Evolutionary conservation across 2,329 filamentous ascomycete genomes (phyloP), one percentile per base, ranked within the genome.

Genomic region (Fusarium sp.): DNA sequence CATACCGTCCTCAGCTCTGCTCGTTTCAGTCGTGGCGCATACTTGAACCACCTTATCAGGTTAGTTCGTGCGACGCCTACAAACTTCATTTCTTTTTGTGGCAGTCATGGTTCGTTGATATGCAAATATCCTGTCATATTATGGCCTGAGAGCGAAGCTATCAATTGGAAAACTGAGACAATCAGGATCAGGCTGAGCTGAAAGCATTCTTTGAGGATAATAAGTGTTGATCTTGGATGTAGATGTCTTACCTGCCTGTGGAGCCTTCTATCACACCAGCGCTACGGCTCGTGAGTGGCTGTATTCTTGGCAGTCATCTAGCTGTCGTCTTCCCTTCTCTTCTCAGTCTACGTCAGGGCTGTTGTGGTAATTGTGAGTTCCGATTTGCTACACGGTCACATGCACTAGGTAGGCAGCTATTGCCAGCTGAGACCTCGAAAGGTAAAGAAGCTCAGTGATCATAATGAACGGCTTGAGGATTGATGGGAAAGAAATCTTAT

Each of bases 381-480:
- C 7, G 11, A 14, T 23, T 15, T 49, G 11, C 4, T 23, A 3
- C 11, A 7, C 4, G 11, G 16, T 49, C 9, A 1, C 16, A 23
- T 5, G 11, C 7, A 1, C 8, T 1, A 0, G 5, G n/a, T 1
- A 0, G 5, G n/a, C 10, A 10, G 21, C 10, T 10, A 4, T 33
- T 19, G 29, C 46, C 3, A n/a, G 10, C 15, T 31, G 4, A 15
- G 15, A 9, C 7, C 4, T 0, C 4, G 3, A 10, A n/a, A 12
- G 14, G 5, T 23, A 3, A 18, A 14, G 15, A 49, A 49, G 21
- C 3, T 19, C 3, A 8, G 5, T 3, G 10, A 31, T 7, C 18
- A 7, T 3, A 12, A 7, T 29, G 9, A 16, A 29, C 14, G 6
- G 25, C 3, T 16, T 16, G 19, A 46, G 4, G 4, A 7, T 11